A percentile compares a stretch with the other conserved stretches of the same genome.
phyloP scores from a whole-genome alignment of 371 early-diverging fungal species.

The Mortierella sp. region DNA sequence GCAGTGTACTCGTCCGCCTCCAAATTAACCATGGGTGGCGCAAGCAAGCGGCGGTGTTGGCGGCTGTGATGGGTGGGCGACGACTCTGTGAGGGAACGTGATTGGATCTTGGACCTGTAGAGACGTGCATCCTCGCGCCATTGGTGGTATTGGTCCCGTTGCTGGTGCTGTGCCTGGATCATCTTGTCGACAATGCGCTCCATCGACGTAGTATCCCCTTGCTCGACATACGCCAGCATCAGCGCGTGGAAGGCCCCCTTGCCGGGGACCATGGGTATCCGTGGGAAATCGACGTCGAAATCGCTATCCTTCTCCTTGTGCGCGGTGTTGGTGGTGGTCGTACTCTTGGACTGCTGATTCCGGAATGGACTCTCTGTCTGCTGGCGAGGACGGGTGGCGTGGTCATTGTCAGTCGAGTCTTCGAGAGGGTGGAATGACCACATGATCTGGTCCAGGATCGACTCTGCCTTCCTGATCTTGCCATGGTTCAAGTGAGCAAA shows the following conservation, averaged over 20 bases:
- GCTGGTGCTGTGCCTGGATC: constrained; percentile 21
- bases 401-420: neutral
- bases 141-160: constrained; percentile 2
- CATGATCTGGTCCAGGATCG: constrained; percentile 34
- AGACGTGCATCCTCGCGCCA: neutral
- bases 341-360: neutral
- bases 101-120: neutral
- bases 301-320: neutral
- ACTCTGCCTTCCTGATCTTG: constrained; percentile 25
- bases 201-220: constrained; percentile 33
- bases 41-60: neutral
- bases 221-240: constrained; percentile 47
- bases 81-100: neutral
- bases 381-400: neutral
- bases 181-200: constrained; percentile 47
- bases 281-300: neutral
- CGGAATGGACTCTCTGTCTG: constrained; percentile 26
- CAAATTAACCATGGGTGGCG: constrained; percentile 11
- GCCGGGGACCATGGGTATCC: constrained; percentile 22
- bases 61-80: no score
- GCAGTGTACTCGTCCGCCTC: constrained; percentile 54
- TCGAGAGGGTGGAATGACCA: constrained; percentile 6
- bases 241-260: constrained; percentile 51
- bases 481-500: constrained; percentile 50
- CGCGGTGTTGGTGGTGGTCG: no score